Evolutionary conservation across 495 filamentous ascomycete species (phyloP).

Genomic region (Immersiella caudata): DNA sequence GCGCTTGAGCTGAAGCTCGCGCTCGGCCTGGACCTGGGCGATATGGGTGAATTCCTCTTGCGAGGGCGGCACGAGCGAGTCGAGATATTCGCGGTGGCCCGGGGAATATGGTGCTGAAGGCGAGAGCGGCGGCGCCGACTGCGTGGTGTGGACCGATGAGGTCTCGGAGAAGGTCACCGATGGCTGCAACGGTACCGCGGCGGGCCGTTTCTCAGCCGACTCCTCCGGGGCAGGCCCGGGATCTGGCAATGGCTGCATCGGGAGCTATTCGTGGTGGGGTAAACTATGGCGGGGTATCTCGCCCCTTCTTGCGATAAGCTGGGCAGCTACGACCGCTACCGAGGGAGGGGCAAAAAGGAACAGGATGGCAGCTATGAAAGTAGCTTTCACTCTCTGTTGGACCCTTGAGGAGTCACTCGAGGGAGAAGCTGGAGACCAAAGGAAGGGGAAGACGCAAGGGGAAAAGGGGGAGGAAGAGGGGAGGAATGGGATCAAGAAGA

Average conservation of each 20-base stretch:
- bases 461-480: not conserved
- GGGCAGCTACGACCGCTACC: not conserved
- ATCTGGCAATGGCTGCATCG: not conserved
- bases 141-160: not conserved
- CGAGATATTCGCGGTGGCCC: constrained; percentile 49
- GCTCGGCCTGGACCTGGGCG: constrained; percentile 46
- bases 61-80: constrained; percentile 51
- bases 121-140: not conserved
- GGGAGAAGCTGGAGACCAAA: not conserved
- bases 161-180: not conserved
- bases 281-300: not conserved
- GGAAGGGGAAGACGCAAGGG: not conserved
- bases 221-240: not conserved
- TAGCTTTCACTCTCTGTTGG: too few species aligned
- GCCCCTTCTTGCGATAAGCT: not conserved
- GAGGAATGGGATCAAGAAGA: not conserved
- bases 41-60: constrained; percentile 48
- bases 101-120: not conserved
- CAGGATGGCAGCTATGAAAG: not conserved
- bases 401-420: too few species aligned
- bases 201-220: not conserved
- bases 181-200: not conserved
- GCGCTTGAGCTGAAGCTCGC: constrained; percentile 47
- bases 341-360: not conserved
- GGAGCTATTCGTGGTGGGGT: constrained; percentile 2